A percentile compares a stretch with the other conserved stretches of the same genome.
Conservation (phyloP, 2,329 filamentous ascomycete species). For the Stachybotrys elegans region DNA sequence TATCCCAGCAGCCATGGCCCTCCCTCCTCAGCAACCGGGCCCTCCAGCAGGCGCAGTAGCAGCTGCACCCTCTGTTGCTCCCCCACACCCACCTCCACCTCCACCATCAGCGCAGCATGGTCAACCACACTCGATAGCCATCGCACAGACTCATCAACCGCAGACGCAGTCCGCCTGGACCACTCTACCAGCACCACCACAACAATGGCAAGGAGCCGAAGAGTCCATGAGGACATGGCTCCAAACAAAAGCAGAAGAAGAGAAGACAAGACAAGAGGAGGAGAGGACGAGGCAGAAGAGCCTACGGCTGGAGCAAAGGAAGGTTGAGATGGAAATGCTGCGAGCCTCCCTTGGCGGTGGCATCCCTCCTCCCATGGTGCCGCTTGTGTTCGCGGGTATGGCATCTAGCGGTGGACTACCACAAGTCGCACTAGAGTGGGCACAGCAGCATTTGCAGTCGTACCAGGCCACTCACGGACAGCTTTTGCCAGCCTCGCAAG, state of each 20-base stretch:
- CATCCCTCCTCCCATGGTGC: constrained; percentile 69
- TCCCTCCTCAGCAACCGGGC: constrained; percentile 43
- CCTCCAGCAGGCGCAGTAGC: constrained; percentile 16
- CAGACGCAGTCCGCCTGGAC: background rate
- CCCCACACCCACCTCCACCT: constrained; percentile 25
- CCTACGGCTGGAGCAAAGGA: constrained; percentile 65
- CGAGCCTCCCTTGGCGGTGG: constrained; percentile 63
- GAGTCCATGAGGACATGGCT: constrained; percentile 71
- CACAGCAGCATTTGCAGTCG: constrained; percentile 59
- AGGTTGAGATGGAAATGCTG: constrained; percentile 68
- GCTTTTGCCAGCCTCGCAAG: constrained; percentile 41
- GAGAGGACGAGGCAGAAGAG: constrained; percentile 62
- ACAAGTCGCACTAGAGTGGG: constrained; percentile 60
- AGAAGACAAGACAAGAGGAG: constrained; percentile 68
- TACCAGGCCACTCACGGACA: constrained; percentile 45
- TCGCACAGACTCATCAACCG: background rate
- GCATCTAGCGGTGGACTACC: constrained; percentile 53
- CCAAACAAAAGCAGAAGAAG: constrained; percentile 66
- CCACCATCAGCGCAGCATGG: constrained; percentile 20
- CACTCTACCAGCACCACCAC: constrained; percentile 54
- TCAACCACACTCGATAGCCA: constrained; percentile 15
- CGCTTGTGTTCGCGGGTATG: constrained; percentile 70
- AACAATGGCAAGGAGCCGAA: constrained; percentile 62
- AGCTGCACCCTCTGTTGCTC: constrained; percentile 19
- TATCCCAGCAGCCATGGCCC: constrained; percentile 61